Percentiles rank a stretch among this genome's conserved stretches.
phyloP scores from a whole-genome alignment of 306 rosid species.

The Cucurbita argyrosperma region DNA sequence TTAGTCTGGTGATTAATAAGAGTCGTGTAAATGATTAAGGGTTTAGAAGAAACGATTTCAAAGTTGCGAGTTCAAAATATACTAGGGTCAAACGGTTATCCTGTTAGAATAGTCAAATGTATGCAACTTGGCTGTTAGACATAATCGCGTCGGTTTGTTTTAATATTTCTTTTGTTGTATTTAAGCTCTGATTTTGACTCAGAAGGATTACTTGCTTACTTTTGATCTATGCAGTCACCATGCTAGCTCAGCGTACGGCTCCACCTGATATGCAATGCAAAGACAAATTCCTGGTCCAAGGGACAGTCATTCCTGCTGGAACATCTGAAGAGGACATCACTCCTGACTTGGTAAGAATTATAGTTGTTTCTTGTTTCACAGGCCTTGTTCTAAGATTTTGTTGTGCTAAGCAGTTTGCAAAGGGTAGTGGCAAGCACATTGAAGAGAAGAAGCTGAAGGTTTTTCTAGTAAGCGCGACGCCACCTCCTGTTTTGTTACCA shows the following conservation, averaged over 20 bases:
- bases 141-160: neutral
- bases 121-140: neutral
- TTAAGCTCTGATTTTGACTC: neutral
- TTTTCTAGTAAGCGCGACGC: slow-evolving; percentile 39
- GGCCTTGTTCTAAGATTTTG: slow-evolving; percentile 9
- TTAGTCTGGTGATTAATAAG: neutral
- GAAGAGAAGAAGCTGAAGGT: slow-evolving; percentile 83
- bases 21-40: neutral
- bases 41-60: neutral
- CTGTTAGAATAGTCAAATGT: too few relatives aligned
- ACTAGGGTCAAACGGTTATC: too few relatives aligned
- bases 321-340: slow-evolving; percentile 55
- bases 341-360: slow-evolving; percentile 42
- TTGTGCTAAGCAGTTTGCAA: slow-evolving; percentile 43
- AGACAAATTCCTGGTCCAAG: slow-evolving; percentile 81
- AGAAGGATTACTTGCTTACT: neutral
- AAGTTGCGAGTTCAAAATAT: neutral
- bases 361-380: neutral
- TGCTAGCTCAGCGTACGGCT: slow-evolving; percentile 76
- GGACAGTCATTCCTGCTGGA: slow-evolving; percentile 50
- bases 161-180: neutral
- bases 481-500: slow-evolving; percentile 56
- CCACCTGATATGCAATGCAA: slow-evolving; percentile 74
- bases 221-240: slow-evolving; percentile 53
- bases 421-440: slow-evolving; percentile 44